Percentiles rank a stretch among this genome's conserved stretches.
Conservation (phyloP, 2,329 filamentous ascomycete species). For the Talaromyces funiculosus region DNA sequence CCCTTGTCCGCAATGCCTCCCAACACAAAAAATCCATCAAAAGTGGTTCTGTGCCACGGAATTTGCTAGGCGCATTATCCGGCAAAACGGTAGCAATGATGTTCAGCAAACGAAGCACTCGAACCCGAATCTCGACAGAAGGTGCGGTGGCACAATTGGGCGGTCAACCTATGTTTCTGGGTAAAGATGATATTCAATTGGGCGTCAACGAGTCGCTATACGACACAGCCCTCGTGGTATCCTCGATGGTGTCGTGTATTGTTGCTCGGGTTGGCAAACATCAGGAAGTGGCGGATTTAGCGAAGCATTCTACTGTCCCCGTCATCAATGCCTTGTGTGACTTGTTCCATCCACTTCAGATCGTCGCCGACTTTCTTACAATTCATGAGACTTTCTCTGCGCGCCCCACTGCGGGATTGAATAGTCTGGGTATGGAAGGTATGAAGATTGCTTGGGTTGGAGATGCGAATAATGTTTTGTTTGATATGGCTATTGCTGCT, state of each 20-base stretch:
- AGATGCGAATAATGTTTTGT: conserved; percentile 95
- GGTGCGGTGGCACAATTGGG: conserved; percentile 82
- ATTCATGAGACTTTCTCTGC: conserved; percentile 71
- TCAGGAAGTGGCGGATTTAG: conserved; percentile 65
- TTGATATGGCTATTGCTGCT: conserved; percentile 82
- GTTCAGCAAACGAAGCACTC: conserved; percentile 93
- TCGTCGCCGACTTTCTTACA: conserved; percentile 88
- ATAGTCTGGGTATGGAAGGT: conserved; percentile 65
- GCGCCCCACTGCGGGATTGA: conserved; percentile 28
- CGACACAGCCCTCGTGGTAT: conserved; percentile 86
- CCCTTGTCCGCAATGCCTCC: conserved; percentile 75
- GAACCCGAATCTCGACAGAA: conserved; percentile 90
- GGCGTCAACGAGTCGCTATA: conserved; percentile 92
- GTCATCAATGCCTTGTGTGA: conserved; percentile 86
- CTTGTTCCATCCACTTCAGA: conserved; percentile 89
- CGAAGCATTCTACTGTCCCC: conserved; percentile 67
- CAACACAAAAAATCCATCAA: conserved; percentile 73
- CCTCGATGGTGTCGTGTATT: conserved; percentile 83
- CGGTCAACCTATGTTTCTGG: conserved; percentile 92
- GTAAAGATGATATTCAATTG: conserved; percentile 92
- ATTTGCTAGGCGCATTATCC: conserved; percentile 57
- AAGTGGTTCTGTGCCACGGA: conserved; percentile 54
- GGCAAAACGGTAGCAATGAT: conserved; percentile 88
- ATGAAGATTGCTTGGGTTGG: conserved; percentile 94
- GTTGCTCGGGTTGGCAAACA: conserved; percentile 74